These are phyloP conservation scores for Extremus antarcticus DNA, from an alignment of 495 filamentous ascomycete genomes.

Conservation along the genomic window DNA sequence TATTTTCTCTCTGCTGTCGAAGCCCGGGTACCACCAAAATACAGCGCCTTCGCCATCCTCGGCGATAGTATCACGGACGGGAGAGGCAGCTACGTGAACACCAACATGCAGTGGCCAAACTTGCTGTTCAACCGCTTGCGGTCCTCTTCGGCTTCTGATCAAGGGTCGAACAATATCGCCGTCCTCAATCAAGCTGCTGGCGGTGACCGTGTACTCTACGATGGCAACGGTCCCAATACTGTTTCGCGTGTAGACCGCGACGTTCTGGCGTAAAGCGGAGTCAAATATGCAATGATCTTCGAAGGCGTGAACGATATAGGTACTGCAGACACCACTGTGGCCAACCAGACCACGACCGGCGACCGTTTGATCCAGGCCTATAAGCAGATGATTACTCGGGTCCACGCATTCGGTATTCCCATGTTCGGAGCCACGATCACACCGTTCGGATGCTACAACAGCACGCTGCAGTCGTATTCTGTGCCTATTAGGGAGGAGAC, in stretches of 20 bases:
- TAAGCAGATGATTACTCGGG: constrained; percentile 44
- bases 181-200: constrained; percentile 65
- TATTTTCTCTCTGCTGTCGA: constrained; percentile 51
- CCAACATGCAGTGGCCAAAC: constrained; percentile 59
- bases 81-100: constrained; percentile 50
- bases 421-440: constrained; percentile 60
- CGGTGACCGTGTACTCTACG: constrained; percentile 54
- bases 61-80: constrained; percentile 72
- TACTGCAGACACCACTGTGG: constrained; percentile 34
- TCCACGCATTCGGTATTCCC: constrained; percentile 45
- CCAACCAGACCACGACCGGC: constrained; percentile 40
- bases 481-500: constrained; percentile 45
- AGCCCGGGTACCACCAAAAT: constrained; percentile 38
- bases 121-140: constrained; percentile 48
- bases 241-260: constrained; percentile 54
- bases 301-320: constrained; percentile 69
- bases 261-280: constrained; percentile 44
- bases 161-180: constrained; percentile 32
- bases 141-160: no score
- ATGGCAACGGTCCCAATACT: constrained; percentile 53
- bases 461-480: constrained; percentile 38
- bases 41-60: constrained; percentile 46
- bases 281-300: constrained; percentile 57
- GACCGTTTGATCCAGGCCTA: constrained; percentile 45
- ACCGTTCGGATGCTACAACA: constrained; percentile 45